Conservation (phyloP, 176 grass and related monocot genomes). For the Tillandsia leiboldiana region DNA sequence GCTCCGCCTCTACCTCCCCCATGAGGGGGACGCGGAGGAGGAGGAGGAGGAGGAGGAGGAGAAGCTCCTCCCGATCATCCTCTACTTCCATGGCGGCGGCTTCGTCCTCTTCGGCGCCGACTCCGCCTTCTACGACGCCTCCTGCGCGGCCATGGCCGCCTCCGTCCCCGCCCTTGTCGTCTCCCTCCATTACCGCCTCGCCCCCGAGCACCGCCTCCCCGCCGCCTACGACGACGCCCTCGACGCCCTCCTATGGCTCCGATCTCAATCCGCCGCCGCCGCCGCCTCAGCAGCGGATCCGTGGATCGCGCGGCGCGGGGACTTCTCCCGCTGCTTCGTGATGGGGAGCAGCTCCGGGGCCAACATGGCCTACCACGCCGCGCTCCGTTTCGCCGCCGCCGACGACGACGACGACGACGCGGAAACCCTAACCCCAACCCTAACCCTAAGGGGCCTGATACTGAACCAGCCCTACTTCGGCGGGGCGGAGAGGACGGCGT, state of each 20-base stretch:
- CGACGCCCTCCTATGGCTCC: slow-evolving; percentile 60
- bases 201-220: slow-evolving; percentile 61
- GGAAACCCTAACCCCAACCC: not conserved
- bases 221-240: slow-evolving; percentile 67
- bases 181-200: slow-evolving; percentile 71
- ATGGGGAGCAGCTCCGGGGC: slow-evolving; percentile 89
- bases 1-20: slow-evolving; percentile 59
- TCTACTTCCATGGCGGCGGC: slow-evolving; percentile 88
- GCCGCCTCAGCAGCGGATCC: slow-evolving; percentile 7
- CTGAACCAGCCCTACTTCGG: slow-evolving; percentile 90
- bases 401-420: not conserved
- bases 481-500: slow-evolving; percentile 52
- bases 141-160: slow-evolving; percentile 51
- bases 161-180: slow-evolving; percentile 39
- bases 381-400: slow-evolving; percentile 18
- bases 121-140: slow-evolving; percentile 39
- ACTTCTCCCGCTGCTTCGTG: slow-evolving; percentile 52
- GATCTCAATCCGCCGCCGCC: not conserved
- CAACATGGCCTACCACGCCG: slow-evolving; percentile 63
- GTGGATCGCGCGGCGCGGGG: slow-evolving; percentile 39
- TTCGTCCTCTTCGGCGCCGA: slow-evolving; percentile 51
- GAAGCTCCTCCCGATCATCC: slow-evolving; percentile 44
- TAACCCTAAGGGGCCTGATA: slow-evolving; percentile 23
- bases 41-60: too few relatives aligned
- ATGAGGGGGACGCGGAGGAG: too few relatives aligned